Percentiles rank a stretch among this genome's conserved stretches.
Evolutionary conservation across 176 grass and related monocot genomes (phyloP).

Genomic region (Carex kokanica): DNA sequence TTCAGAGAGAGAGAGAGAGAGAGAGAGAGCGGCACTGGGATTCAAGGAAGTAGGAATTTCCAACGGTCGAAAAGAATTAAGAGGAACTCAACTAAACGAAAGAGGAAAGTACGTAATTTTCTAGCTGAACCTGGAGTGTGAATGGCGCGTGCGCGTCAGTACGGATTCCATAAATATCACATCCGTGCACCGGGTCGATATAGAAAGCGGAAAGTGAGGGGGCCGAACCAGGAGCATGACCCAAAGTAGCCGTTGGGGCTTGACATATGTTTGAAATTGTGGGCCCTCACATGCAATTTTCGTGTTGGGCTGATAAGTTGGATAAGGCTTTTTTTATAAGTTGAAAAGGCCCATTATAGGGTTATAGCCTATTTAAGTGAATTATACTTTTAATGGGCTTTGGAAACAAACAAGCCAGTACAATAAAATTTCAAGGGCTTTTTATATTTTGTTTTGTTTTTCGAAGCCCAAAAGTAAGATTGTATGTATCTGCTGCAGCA

Average conservation of each 20-base stretch:
- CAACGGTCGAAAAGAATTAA: constrained; percentile 23
- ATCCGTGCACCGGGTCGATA: neutral
- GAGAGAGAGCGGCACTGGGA: neutral
- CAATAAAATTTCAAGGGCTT: neutral
- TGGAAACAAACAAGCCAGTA: neutral
- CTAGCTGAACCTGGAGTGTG: neutral
- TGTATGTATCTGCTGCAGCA: no score
- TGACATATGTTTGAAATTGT: neutral
- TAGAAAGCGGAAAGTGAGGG: neutral
- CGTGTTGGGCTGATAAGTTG: constrained; percentile 1
- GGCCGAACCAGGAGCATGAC: neutral
- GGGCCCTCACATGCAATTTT: neutral
- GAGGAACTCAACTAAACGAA: neutral
- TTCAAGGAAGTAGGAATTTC: constrained; percentile 5
- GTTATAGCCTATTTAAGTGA: neutral
- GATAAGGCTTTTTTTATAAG: neutral
- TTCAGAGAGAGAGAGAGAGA: neutral
- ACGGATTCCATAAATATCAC: neutral
- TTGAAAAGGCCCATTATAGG: neutral
- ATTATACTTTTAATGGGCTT: neutral
- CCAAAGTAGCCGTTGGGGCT: constrained; percentile 36
- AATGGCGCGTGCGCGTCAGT: neutral
- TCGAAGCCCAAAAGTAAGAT: neutral
- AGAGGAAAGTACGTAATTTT: neutral
- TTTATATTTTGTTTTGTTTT: neutral